phyloP scores from a whole-genome alignment of 2,329 filamentous ascomycete genomes.

The Penicillium corylophilum region DNA sequence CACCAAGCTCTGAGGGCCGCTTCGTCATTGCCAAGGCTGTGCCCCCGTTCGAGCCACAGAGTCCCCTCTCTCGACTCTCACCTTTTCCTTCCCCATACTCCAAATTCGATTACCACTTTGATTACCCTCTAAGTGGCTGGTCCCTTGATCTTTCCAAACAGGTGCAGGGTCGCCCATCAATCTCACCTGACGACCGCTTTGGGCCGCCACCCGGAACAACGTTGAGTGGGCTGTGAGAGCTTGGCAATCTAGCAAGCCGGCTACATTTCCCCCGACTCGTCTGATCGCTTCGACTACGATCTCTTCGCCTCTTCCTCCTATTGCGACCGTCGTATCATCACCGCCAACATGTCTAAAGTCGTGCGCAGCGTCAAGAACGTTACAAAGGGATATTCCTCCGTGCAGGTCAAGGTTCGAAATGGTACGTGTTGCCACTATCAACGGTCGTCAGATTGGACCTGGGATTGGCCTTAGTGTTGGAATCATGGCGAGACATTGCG shows the following conservation, averaged over 20 bases:
- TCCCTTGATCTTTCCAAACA: conserved; percentile 8
- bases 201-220: conserved; percentile 19
- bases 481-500: background rate
- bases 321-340: conserved; percentile 17
- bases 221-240: conserved; percentile 23
- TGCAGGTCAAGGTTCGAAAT: conserved; percentile 98
- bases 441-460: background rate
- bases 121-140: conserved; percentile 4
- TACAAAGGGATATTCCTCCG: conserved; percentile 94
- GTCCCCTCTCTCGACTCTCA: conserved; percentile 16
- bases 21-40: conserved; percentile 29
- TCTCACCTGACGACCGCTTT: conserved; percentile 13
- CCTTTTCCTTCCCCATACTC: conserved; percentile 8
- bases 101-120: background rate
- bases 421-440: conserved; percentile 56
- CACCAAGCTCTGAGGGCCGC: conserved; percentile 4
- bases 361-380: conserved; percentile 98
- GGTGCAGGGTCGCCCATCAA: conserved; percentile 6
- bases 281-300: conserved; percentile 10
- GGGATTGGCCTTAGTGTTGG: background rate
- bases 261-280: conserved; percentile 9
- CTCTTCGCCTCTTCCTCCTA: background rate
- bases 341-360: conserved; percentile 79
- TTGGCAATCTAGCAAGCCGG: conserved; percentile 18
- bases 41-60: conserved; percentile 27